Percentiles rank a stretch among this genome's conserved stretches.
These are phyloP conservation scores for Paradendryphiella salina DNA, from an alignment of 2,329 filamentous ascomycete genomes.

Conservation along the genomic window DNA sequence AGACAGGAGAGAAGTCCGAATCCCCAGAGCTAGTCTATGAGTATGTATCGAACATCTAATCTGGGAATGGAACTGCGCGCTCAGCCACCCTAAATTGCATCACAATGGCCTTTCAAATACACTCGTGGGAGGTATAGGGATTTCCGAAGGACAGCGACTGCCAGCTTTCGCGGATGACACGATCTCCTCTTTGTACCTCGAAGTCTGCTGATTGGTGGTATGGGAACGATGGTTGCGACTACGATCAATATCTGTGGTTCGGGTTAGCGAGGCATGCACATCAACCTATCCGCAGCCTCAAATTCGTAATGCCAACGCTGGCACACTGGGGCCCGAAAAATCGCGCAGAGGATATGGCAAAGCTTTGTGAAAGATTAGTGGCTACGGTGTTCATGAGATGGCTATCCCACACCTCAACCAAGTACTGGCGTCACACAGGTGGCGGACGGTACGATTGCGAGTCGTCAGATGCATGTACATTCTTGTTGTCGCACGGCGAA, in stretches of 20 bases:
- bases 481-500: neutral
- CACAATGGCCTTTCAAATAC: too few relatives aligned
- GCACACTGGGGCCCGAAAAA: neutral
- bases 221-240: neutral
- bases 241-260: neutral
- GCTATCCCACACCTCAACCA: neutral
- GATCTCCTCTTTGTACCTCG: neutral
- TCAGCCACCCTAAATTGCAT: too few relatives aligned
- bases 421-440: neutral
- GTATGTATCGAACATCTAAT: too few relatives aligned
- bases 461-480: neutral
- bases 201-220: neutral
- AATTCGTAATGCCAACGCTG: neutral
- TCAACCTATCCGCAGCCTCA: constrained; percentile 1
- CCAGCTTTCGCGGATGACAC: too few relatives aligned
- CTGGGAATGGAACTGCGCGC: too few relatives aligned
- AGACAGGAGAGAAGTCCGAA: too few relatives aligned
- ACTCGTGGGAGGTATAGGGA: too few relatives aligned
- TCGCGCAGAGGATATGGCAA: neutral
- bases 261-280: neutral
- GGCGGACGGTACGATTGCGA: neutral
- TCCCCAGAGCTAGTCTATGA: too few relatives aligned
- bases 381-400: neutral
- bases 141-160: too few relatives aligned
- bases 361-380: neutral